Base-by-base conservation (phyloP, 2,329 filamentous ascomycete species). In the Botrytis elliptica region DNA sequence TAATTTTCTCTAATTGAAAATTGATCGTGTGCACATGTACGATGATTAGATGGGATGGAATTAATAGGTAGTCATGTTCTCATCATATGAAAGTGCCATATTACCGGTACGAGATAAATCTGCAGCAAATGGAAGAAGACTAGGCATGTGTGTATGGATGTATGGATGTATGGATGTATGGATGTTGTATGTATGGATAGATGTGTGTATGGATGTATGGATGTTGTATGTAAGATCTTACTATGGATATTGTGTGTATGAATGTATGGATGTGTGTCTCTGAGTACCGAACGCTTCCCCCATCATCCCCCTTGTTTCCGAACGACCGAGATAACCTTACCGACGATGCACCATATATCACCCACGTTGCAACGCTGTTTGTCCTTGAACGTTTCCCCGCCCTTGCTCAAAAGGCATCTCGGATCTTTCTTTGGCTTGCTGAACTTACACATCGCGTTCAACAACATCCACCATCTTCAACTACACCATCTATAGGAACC, bases 291-390 rank as follows among this genome's bases (percentile, higher is more conserved):
- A 44, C 52, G 64, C 33, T 67, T 14, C 29, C 33, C n/a, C 52
- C 52, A 29, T 57, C 52, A 18, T 29, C 25, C 52, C 44, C 71
- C 55, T 60, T 59, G 49, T 68, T 68, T 46, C 71, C 71, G 71
- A 68, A 72, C 29, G 71, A 60, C 63, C 63, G 71, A 72, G 36
- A 68, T 42, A 42, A 67, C 8, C 49, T 68, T 36, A 60, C 33
- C 29, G 40, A 66, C 14, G n/a, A 57, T 44, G 20, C 33, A 65
- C 59, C 33, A 40, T 33, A n/a, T 16, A 18, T 33, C 38, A 46
- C 38, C 55, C 40, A 66, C 38, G 29, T 46, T 44, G 63, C 63
- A 29, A 46, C 20, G 44, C 57, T 60, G 29, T 60, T 40, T 62
- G 59, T 8, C 16, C 36, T 64, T 16, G 22, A 36, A 14, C 18